Percentiles rank a stretch among this genome's conserved stretches.
Evolutionary conservation across 2,329 filamentous ascomycete genomes (phyloP).

Genomic region (Chrysoporthe deuterocubensis): DNA sequence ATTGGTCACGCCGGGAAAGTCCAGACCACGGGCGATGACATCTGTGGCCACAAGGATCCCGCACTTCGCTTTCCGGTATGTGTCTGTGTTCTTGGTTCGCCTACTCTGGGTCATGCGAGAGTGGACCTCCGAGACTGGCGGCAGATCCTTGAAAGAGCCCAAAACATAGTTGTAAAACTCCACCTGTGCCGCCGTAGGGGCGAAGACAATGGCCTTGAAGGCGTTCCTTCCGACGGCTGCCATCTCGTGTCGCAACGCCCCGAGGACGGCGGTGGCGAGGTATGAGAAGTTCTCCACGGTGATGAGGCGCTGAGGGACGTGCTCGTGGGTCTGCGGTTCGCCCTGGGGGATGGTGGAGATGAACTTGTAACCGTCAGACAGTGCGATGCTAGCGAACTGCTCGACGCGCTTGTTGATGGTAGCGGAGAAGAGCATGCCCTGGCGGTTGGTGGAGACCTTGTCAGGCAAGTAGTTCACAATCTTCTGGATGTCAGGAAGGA

Average conservation of each 20-base stretch:
- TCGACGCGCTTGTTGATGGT: constrained; percentile 82
- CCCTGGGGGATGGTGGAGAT: constrained; percentile 78
- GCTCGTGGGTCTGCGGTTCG: constrained; percentile 76
- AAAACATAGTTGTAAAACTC: constrained; percentile 56
- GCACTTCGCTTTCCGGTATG: constrained; percentile 56
- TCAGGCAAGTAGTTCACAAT: constrained; percentile 74
- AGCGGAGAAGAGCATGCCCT: constrained; percentile 84
- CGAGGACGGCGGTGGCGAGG: constrained; percentile 62
- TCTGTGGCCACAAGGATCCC: constrained; percentile 70
- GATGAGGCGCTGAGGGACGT: constrained; percentile 74
- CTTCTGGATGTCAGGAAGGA: constrained; percentile 76
- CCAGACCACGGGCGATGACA: constrained; percentile 73
- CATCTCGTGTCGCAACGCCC: constrained; percentile 55
- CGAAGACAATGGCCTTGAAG: constrained; percentile 88
- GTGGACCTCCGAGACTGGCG: constrained; percentile 52
- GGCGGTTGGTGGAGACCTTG: constrained; percentile 60
- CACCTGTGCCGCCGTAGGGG: constrained; percentile 61
- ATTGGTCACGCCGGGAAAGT: constrained; percentile 71
- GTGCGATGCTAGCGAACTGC: constrained; percentile 70
- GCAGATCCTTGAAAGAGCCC: constrained; percentile 43
- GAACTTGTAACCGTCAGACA: constrained; percentile 75
- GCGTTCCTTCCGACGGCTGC: constrained; percentile 42
- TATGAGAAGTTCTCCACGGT: constrained; percentile 72
- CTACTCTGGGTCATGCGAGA: constrained; percentile 55
- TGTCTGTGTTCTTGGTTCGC: constrained; percentile 63